Evolutionary conservation across 1,139 yeast species (phyloP).

Genomic region (Zhuliangozyma blackwelliae): DNA sequence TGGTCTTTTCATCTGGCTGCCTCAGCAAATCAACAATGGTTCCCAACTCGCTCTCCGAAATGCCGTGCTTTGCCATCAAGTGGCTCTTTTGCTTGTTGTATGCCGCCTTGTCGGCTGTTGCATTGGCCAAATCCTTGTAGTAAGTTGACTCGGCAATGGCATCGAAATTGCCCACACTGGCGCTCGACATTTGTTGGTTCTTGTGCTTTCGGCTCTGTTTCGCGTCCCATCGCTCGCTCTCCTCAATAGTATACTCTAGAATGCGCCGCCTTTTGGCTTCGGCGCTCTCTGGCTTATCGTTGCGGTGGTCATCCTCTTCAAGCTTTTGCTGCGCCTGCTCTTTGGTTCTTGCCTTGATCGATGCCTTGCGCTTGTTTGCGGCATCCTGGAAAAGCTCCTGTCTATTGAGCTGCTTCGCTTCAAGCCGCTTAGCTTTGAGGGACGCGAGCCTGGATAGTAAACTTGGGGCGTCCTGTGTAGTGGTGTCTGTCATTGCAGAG

Average conservation of each 20-base stretch:
- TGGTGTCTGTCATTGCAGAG: too few relatives aligned
- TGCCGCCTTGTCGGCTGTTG: constrained; percentile 38
- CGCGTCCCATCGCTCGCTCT: constrained; percentile 63
- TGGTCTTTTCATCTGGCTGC: constrained; percentile 16
- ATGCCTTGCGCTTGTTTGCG: constrained; percentile 5
- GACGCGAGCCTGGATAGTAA: constrained; percentile 4
- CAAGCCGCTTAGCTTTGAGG: constrained; percentile 10
- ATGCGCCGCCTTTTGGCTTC: constrained; percentile 1
- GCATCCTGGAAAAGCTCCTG: constrained; percentile 14
- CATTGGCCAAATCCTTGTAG: constrained; percentile 37
- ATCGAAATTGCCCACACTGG: constrained; percentile 33
- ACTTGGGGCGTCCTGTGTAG: too few relatives aligned
- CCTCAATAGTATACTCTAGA: constrained; percentile 54
- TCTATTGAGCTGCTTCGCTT: constrained; percentile 17
- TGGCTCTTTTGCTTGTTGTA: constrained; percentile 23
- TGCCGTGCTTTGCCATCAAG: constrained; percentile 5
- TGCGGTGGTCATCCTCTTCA: constrained; percentile 2
- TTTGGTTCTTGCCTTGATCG: constrained; percentile 2
- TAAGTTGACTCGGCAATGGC: constrained; percentile 56
- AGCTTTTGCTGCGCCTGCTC: constrained; percentile 1
- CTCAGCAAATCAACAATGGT: constrained; percentile 8
- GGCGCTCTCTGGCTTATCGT: background rate
- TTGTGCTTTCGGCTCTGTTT: constrained; percentile 17
- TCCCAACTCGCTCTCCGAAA: constrained; percentile 1
- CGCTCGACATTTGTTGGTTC: constrained; percentile 7